Percentiles rank a stretch among this genome's conserved stretches.
phyloP scores from a whole-genome alignment of 495 filamentous ascomycete species.

The Penicilliopsis zonata region DNA sequence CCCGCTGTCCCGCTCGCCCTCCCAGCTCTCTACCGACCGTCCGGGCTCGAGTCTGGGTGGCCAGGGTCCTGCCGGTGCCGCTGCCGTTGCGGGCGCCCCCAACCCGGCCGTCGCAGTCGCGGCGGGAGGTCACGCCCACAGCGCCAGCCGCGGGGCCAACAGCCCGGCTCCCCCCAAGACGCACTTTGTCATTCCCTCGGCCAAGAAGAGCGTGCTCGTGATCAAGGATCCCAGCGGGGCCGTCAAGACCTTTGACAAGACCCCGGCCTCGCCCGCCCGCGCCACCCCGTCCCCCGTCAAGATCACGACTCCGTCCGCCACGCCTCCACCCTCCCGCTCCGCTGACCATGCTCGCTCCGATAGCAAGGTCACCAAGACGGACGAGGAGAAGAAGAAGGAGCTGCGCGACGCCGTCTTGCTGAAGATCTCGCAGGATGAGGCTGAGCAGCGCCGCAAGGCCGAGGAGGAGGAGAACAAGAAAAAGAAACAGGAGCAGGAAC shows the following conservation, averaged over 20 bases:
- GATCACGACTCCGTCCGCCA: conserved; percentile 50
- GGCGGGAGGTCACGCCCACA: conserved; percentile 52
- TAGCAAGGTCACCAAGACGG: conserved; percentile 49
- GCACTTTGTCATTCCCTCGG: conserved; percentile 40
- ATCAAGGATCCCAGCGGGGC: conserved; percentile 73
- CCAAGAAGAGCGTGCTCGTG: conserved; percentile 55
- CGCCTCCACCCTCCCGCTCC: conserved; percentile 44
- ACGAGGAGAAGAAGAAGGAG: conserved; percentile 59
- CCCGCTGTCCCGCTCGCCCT: conserved; percentile 72
- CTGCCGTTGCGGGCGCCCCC: conserved; percentile 42
- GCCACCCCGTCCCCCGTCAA: conserved; percentile 47
- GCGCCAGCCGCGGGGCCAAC: conserved; percentile 42
- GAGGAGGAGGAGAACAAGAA: conserved; percentile 24
- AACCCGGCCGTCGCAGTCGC: too few species aligned
- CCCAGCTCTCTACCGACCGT: conserved; percentile 66
- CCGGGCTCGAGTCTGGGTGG: conserved; percentile 66
- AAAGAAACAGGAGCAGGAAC: conserved; percentile 28
- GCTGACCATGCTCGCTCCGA: conserved; percentile 47
- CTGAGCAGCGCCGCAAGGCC: conserved; percentile 38
- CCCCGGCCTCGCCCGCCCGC: conserved; percentile 41
- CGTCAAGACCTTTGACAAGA: conserved; percentile 46
- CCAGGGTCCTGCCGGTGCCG: conserved; percentile 43
- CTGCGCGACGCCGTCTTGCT: conserved; percentile 54
- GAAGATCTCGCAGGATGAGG: conserved; percentile 44
- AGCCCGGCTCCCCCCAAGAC: conserved; percentile 37